Evolutionary conservation across 1,284 basidiomycete species (phyloP).

Genomic region (Singerocomus inundabilis): DNA sequence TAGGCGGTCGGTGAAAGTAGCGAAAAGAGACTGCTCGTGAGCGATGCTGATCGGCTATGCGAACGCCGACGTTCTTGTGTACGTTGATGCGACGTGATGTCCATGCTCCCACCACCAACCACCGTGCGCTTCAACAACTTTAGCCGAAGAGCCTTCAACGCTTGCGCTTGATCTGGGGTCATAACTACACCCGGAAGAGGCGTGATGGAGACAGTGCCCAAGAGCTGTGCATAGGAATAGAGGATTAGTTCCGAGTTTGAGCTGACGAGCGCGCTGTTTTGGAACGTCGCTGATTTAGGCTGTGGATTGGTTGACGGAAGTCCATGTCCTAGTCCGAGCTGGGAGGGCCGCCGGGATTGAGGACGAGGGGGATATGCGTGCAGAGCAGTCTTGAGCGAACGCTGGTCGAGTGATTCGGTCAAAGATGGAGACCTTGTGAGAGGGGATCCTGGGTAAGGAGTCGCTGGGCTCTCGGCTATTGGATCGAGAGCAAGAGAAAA

Average conservation of each 20-base stretch:
- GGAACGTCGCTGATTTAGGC: slow-evolving; percentile 20
- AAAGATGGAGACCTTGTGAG: slow-evolving; percentile 26
- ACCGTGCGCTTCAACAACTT: slow-evolving; percentile 49
- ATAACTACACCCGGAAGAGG: slow-evolving; percentile 34
- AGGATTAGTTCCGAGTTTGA: slow-evolving; percentile 69
- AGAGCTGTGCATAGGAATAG: slow-evolving; percentile 83
- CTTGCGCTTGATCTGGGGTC: slow-evolving; percentile 41
- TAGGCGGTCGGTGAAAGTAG: slow-evolving; percentile 44
- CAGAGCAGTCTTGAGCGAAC: slow-evolving; percentile 9
- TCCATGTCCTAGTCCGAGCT: slow-evolving; percentile 48
- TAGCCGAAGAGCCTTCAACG: slow-evolving; percentile 47
- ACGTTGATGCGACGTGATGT: slow-evolving; percentile 49
- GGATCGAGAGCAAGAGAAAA: slow-evolving; percentile 68
- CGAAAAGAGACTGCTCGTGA: slow-evolving; percentile 56
- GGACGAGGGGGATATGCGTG: slow-evolving; percentile 23
- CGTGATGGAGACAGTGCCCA: slow-evolving; percentile 57
- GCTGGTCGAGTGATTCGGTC: slow-evolving; percentile 18
- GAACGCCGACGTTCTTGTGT: slow-evolving; percentile 35
- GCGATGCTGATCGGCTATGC: slow-evolving; percentile 51
- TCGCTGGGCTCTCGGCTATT: slow-evolving; percentile 54
- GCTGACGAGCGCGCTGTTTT: slow-evolving; percentile 42
- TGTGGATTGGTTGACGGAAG: slow-evolving; percentile 30
- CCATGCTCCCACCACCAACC: slow-evolving; percentile 75
- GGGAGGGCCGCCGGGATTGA: slow-evolving; percentile 35
- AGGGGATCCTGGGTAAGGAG: slow-evolving; percentile 44